A percentile compares a stretch with the other conserved stretches of the same genome.
Conservation (phyloP, 352 stramenopile species). For the Globisporangium cylindrosporum region DNA sequence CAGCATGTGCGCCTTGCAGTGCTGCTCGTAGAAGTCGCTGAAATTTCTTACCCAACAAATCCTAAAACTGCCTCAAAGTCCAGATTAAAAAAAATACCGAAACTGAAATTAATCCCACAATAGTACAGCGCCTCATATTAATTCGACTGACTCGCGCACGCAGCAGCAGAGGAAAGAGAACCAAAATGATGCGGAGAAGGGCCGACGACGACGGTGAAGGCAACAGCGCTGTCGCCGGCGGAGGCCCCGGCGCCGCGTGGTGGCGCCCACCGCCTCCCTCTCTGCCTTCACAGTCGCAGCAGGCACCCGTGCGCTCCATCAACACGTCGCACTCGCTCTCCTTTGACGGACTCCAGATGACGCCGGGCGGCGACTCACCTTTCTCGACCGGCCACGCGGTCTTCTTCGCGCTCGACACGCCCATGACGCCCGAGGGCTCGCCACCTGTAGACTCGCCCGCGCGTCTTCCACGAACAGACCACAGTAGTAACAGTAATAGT, state of each 20-base stretch:
- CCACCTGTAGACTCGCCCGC: neutral
- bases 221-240: too few species aligned
- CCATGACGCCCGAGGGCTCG: conserved; percentile 8
- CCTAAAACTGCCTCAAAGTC: too few species aligned
- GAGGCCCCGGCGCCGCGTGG: neutral
- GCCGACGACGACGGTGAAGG: neutral
- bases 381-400: neutral
- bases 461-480: neutral
- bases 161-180: neutral
- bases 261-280: neutral
- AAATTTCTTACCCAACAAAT: too few species aligned
- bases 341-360: neutral
- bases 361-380: conserved; percentile 6
- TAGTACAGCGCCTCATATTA: neutral
- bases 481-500: neutral
- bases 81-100: too few species aligned
- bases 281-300: neutral
- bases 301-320: neutral
- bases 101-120: conserved; percentile 1
- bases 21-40: too few species aligned
- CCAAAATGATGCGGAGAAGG: neutral
- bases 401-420: conserved; percentile 22
- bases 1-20: too few species aligned
- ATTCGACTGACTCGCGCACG: neutral
- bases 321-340: neutral